Base-by-base conservation (phyloP, 2,329 filamentous ascomycete genomes). In the Zalaria obscura region DNA sequence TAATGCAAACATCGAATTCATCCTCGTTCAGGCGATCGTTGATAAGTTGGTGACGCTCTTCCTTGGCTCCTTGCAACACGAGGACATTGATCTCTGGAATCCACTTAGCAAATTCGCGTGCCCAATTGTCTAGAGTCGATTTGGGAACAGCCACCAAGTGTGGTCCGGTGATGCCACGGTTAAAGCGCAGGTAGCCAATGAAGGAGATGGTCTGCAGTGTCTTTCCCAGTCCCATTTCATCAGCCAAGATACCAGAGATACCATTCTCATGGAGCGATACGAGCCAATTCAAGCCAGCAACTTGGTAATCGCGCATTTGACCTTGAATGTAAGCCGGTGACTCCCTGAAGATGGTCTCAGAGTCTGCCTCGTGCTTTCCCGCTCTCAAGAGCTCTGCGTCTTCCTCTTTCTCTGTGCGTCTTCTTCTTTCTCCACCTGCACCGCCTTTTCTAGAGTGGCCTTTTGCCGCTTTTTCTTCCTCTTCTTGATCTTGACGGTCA, bases 171-270 rank as follows among this genome's bases (percentile, higher is more conserved):
- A 88, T 96, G 47, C 78, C 86, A 63, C 85, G 81, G 46, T 95
- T 77, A 62, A 93, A 91, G 55, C 91, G 80, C 35, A 98, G 70
- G 57, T 98, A 98, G 3, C 91, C 91, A 29, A 98, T 67, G 64
- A 98, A 98, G 2, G 91, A 83, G 45, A 98, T 98, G 0, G 91
- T 98, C 64, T 98, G 91, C 27, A 98, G 65, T 0, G 91, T 98
- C 70, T 98, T 98, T 55, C 91, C 91, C 18, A 98, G 72, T 63
- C 91, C 91, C 91, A 98, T 98, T 66, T 98, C 91, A 57, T 98
- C 91, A 46, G 91, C 91, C 39, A 98, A 69, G 48, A 98, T 98
- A 51, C 91, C 91, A 18, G 89, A 96, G 50, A 98, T 98, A 68
- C 91, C 91, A 55, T 98, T 98, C 63, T 98, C 91, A 55, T 98